A percentile compares a stretch with the other conserved stretches of the same genome.
Evolutionary conservation across 371 early-diverging fungal species (phyloP).

Genomic region (Mucor racemosus): DNA sequence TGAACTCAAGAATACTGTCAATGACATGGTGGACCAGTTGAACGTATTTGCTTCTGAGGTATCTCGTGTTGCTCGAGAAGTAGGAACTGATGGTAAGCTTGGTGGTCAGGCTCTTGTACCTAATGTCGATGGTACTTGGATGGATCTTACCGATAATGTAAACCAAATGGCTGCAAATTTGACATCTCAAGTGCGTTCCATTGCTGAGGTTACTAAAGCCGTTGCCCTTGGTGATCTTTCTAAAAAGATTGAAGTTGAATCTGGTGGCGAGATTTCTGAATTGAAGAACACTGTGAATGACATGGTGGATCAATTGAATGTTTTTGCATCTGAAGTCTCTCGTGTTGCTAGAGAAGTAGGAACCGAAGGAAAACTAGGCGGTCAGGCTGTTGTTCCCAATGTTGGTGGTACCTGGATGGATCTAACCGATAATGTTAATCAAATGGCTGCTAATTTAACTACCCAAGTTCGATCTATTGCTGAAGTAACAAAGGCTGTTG

Average conservation of each 20-base stretch:
- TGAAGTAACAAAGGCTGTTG: conserved; percentile 38
- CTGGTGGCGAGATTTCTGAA: conserved; percentile 38
- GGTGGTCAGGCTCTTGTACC: conserved; percentile 54
- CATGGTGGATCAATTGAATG: conserved; percentile 44
- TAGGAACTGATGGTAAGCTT: conserved; percentile 47
- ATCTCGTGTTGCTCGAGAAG: conserved; percentile 46
- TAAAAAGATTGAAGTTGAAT: conserved; percentile 42
- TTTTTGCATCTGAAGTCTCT: conserved; percentile 52
- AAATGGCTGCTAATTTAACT: conserved; percentile 60
- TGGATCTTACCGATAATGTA: conserved; percentile 52
- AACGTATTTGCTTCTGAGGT: conserved; percentile 54
- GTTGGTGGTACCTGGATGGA: conserved; percentile 54
- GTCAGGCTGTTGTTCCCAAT: conserved; percentile 46
- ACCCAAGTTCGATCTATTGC: conserved; percentile 58
- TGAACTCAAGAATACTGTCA: conserved; percentile 67
- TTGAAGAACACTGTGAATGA: conserved; percentile 37
- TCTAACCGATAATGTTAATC: conserved; percentile 51
- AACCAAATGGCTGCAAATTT: conserved; percentile 58
- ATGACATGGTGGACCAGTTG: conserved; percentile 67
- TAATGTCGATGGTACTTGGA: conserved; percentile 53
- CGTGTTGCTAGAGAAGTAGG: conserved; percentile 48
- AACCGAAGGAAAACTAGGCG: conserved; percentile 51
- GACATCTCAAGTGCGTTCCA: conserved; percentile 59
- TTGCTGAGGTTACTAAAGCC: conserved; percentile 40
- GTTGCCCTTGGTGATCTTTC: conserved; percentile 38